Base-by-base conservation (phyloP, 140 eudicot species). In the Stevia rebaudiana region DNA sequence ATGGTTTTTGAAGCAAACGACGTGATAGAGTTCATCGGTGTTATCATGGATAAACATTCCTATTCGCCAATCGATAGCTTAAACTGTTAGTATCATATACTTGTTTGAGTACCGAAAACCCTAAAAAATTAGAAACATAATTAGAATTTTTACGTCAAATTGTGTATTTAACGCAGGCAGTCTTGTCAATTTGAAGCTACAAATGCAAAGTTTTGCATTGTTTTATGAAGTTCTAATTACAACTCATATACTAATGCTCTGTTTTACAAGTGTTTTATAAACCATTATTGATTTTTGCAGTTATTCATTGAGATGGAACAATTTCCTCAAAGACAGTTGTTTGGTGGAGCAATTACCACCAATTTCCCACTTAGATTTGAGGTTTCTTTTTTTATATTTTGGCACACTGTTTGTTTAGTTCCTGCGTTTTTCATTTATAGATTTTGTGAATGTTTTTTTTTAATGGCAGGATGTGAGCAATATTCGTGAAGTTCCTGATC, bases 341-440 rank as follows among this genome's bases (percentile, higher is more conserved):
- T 74, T 9, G 79, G 74, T n/a, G 79, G 74, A 67, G 74, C 79
- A 50, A 39, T 74, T 67, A 47, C 74, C 23, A 49, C 74, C 39
- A 25, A 23, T 74, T 74, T 74, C 64, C 79, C 79, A n/a, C 65
- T 74, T 67, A 67, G 79, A 65, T 74, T 67, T 59, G 64, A 74
- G 74, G 79, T 74, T n/a, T 19, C 68, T 56, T 59, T 24, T 16
- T 49, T 50, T 17, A 37, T 35, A 6, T 18, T 25, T 57, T 50
- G 6, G 1, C 8, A 37, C 15, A 44, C 31, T 31, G n/a, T 31
- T 31, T 56, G 42, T 56, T 55, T 13, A 7, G 7, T 19, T 7
- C 3, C 19, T 44, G 31, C 42, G 4, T 55, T 12, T 3, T 16
- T 15, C 31, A 13, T 35, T 22, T 35, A 3, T 9, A 12, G 11